Evolutionary conservation across 805 yeast genomes (phyloP), one percentile per base, ranked within the genome.

Genomic region (Starmerella floris): DNA sequence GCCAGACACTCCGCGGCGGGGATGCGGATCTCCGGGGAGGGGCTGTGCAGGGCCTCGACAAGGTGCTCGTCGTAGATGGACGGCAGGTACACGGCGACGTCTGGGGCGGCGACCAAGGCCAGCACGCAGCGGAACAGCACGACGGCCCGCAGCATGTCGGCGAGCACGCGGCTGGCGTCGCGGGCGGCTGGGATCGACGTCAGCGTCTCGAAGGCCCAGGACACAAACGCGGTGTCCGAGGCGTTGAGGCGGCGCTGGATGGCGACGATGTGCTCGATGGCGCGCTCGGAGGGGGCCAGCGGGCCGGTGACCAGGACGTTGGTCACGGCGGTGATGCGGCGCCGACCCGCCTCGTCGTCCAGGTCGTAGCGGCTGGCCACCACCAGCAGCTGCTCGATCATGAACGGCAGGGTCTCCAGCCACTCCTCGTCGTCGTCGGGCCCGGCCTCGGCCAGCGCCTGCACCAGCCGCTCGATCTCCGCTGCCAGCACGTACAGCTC

Each of bases 311-410:
- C 39, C 2, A 60, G 52, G n/a, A 48, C 43, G 17, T 83, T 68
- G 4, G 77, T 61, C 2, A 74, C 67, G 25, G 66, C 69, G 31
- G 81, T 62, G 74, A 84, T 75, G 35, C 76, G 75, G 58, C 94
- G 71, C 56, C 95, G 73, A 19, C 96, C 95, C 37, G 81, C 72
- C 59, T 87, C 95, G 63, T 91, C 96, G 52, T 84, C 79, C 55
- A 75, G 84, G 58, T 91, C 97, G 56, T 79, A 80, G 30, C 73
- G 72, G 23, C 71, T 70, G 0, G 87, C 78, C 23, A 83, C 71
- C 9, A 65, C 60, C 30, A 88, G 57, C 19, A 88, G 59, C 59
- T 91, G 95, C 44, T 76, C 75, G 33, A 85, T 69, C 37, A 85
- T 73, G 56, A 53, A 48, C 49, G 83, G 87, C 23, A 75, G 56